phyloP scores from a whole-genome alignment of 2,329 filamentous ascomycete species.

The Phyllosticta citriasiana region DNA sequence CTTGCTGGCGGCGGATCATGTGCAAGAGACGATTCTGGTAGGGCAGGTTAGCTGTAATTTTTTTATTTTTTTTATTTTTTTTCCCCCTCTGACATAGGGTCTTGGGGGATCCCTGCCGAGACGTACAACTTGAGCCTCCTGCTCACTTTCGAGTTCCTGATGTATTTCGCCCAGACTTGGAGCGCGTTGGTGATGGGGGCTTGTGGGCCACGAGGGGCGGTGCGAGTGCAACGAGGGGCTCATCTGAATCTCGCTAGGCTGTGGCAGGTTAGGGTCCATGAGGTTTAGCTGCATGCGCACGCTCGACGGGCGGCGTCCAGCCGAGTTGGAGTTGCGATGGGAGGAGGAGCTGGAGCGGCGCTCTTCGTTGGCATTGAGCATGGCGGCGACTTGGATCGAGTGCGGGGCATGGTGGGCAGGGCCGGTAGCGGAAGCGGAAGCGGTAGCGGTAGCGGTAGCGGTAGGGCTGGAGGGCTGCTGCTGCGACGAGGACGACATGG shows the following conservation, averaged over 20 bases:
- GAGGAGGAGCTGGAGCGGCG: conserved; percentile 46
- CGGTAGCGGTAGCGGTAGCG: too few species aligned
- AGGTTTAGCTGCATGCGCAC: conserved; percentile 64
- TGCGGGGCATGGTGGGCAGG: conserved; percentile 22
- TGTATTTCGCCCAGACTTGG: conserved; percentile 69
- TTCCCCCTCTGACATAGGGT: not conserved
- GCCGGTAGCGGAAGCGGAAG: too few species aligned
- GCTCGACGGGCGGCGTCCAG: conserved; percentile 53
- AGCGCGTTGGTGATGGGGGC: conserved; percentile 55
- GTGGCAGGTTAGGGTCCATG: conserved; percentile 59
- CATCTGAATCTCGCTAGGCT: conserved; percentile 58
- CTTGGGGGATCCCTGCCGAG: not conserved
- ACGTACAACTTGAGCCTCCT: conserved; percentile 65
- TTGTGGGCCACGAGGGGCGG: conserved; percentile 28
- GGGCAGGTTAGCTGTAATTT: too few species aligned
- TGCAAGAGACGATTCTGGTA: conserved; percentile 61
- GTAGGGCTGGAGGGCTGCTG: not conserved
- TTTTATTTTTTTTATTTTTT: not conserved
- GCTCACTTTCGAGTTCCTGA: conserved; percentile 69
- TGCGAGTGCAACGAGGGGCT: conserved; percentile 25
- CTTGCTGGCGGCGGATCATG: conserved; percentile 67
- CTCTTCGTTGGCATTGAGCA: conserved; percentile 65
- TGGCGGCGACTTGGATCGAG: conserved; percentile 66
- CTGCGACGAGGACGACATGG: not conserved
- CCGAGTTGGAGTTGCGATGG: conserved; percentile 21